Conservation (phyloP, 495 filamentous ascomycete species). For the Xylaria curta region DNA sequence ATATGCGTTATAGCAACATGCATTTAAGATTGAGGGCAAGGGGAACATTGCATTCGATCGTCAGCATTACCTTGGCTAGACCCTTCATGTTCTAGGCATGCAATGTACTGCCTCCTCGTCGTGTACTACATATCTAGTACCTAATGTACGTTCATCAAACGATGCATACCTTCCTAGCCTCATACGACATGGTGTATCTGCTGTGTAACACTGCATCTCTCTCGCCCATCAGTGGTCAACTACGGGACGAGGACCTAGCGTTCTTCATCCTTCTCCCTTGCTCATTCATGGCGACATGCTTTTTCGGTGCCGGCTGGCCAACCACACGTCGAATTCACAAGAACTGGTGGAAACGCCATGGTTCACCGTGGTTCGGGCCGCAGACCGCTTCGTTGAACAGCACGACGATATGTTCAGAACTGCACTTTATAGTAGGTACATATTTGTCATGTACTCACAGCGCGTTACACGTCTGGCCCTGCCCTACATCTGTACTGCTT, state of each 20-base stretch:
- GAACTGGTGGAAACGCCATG: slow-evolving; percentile 5
- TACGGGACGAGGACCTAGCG: not conserved
- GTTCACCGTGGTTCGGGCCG: slow-evolving; percentile 5
- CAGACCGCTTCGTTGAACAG: slow-evolving; percentile 8
- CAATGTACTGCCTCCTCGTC: too few relatives aligned
- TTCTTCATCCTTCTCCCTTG: not conserved
- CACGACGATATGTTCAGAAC: not conserved
- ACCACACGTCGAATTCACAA: not conserved
- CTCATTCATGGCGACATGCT: not conserved
- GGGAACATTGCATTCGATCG: not conserved
- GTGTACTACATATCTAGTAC: too few relatives aligned
- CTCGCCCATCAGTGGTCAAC: not conserved
- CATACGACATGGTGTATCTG: not conserved
- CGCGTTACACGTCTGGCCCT: not conserved
- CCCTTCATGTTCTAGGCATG: not conserved
- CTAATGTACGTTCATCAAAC: not conserved
- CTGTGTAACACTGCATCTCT: slow-evolving; percentile 9
- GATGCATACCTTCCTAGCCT: not conserved
- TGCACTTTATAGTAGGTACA: not conserved
- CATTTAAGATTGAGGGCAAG: not conserved
- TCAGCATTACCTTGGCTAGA: slow-evolving; percentile 2
- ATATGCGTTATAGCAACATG: not conserved
- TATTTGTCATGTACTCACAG: not conserved
- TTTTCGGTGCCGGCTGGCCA: not conserved
- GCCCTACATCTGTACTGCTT: not conserved